Conservation (phyloP, 305 asterid species). For the Ajuga reptans region DNA sequence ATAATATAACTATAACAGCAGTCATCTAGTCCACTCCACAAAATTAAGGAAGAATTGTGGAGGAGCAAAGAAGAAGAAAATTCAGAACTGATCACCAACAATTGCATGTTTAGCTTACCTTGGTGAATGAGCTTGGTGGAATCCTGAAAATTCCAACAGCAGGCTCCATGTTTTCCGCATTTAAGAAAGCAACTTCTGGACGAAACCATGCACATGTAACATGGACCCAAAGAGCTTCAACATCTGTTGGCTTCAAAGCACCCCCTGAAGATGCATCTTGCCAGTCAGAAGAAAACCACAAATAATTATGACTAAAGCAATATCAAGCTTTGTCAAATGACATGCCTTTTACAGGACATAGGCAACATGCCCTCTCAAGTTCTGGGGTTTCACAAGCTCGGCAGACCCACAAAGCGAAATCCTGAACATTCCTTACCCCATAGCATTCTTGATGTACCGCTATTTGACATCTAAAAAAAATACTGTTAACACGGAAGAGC, state of each 20-base stretch:
- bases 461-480: slow-evolving; percentile 70
- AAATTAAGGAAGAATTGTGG: not conserved
- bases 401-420: slow-evolving; percentile 95
- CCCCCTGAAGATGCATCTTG: slow-evolving; percentile 61
- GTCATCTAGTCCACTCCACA: not conserved
- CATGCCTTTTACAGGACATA: slow-evolving; percentile 95
- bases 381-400: slow-evolving; percentile 90
- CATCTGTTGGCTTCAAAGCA: slow-evolving; percentile 88
- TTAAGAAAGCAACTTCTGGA: slow-evolving; percentile 73
- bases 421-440: slow-evolving; percentile 55
- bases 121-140: slow-evolving; percentile 57
- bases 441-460: slow-evolving; percentile 99
- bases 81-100: slow-evolving; percentile 10
- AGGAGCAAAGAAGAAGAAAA: slow-evolving; percentile 10
- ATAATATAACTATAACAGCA: not conserved
- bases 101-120: slow-evolving; percentile 40
- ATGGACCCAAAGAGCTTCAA: slow-evolving; percentile 81
- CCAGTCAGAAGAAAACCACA: slow-evolving; percentile 16
- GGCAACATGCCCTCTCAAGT: slow-evolving; percentile 76
- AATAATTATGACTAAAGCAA: not conserved
- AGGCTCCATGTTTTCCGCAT: slow-evolving; percentile 87
- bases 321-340: slow-evolving; percentile 15
- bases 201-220: slow-evolving; percentile 96
- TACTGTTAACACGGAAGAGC: slow-evolving; percentile 14
- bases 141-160: slow-evolving; percentile 75